phyloP scores from a whole-genome alignment of 768 basidiomycete genomes.

The Termitomyces heimii region DNA sequence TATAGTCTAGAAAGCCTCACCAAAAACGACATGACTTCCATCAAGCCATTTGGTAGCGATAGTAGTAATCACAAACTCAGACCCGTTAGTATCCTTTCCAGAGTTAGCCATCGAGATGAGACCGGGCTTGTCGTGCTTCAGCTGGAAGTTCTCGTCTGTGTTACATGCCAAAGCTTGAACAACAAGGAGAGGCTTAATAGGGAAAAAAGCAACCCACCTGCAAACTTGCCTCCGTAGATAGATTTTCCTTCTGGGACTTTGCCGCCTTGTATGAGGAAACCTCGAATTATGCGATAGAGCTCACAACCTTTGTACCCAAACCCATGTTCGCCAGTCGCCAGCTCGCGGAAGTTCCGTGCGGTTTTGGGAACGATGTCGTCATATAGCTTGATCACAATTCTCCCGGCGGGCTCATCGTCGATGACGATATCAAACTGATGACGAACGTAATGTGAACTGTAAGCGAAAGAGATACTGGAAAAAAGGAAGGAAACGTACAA shows the following conservation, averaged over 20 bases:
- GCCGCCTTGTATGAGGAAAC: constrained; percentile 83
- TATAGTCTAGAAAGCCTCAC: constrained; percentile 18
- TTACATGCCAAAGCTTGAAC: neutral
- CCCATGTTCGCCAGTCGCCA: constrained; percentile 59
- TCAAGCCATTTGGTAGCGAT: constrained; percentile 53
- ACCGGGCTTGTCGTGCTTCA: constrained; percentile 62
- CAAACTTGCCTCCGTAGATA: constrained; percentile 79
- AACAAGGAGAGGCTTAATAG: constrained; percentile 21
- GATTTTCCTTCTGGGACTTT: constrained; percentile 81
- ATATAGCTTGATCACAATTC: constrained; percentile 77
- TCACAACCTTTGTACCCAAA: constrained; percentile 64
- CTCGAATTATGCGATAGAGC: constrained; percentile 72
- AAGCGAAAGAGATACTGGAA: neutral
- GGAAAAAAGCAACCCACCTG: constrained; percentile 35
- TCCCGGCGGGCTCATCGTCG: constrained; percentile 50
- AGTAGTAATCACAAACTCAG: constrained; percentile 83
- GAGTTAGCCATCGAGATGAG: constrained; percentile 83
- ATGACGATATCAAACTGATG: constrained; percentile 61
- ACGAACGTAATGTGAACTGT: neutral
- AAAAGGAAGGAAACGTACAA: constrained; percentile 5
- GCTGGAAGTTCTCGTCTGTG: constrained; percentile 76
- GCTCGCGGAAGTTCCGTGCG: constrained; percentile 72
- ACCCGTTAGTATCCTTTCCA: constrained; percentile 74
- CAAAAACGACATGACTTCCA: constrained; percentile 32
- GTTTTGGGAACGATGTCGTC: constrained; percentile 82